phyloP scores from a whole-genome alignment of 352 stramenopile species.

The Pythium rhizo-oryzae region DNA sequence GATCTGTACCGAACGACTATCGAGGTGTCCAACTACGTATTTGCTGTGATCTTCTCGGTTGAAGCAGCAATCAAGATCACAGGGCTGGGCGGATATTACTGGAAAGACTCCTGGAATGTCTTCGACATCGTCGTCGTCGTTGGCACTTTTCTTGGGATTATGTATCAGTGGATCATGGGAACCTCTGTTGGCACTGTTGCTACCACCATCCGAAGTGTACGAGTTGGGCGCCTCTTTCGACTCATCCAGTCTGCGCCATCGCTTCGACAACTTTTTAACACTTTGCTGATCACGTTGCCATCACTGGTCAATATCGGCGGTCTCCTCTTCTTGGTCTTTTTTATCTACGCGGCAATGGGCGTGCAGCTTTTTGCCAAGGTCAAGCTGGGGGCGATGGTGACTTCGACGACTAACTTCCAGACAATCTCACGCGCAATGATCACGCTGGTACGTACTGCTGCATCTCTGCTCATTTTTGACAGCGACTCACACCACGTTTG shows the following conservation, averaged over 20 bases:
- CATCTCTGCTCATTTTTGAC: too few relatives aligned
- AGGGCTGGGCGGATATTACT: slow-evolving; percentile 80
- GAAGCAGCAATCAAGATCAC: slow-evolving; percentile 88
- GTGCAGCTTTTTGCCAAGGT: slow-evolving; percentile 91
- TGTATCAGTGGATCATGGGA: slow-evolving; percentile 49
- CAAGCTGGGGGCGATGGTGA: slow-evolving; percentile 64
- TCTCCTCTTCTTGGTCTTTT: slow-evolving; percentile 90
- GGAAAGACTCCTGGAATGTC: slow-evolving; percentile 76
- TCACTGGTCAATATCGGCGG: slow-evolving; percentile 85
- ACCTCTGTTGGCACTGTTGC: slow-evolving; percentile 54
- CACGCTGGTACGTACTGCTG: slow-evolving; percentile 37
- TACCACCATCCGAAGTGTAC: slow-evolving; percentile 79
- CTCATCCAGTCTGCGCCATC: slow-evolving; percentile 74
- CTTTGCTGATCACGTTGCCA: slow-evolving; percentile 82
- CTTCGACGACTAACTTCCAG: slow-evolving; percentile 81
- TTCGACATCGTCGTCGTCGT: slow-evolving; percentile 82
- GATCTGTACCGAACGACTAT: slow-evolving; percentile 61
- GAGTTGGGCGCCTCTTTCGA: slow-evolving; percentile 75
- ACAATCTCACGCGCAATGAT: background rate
- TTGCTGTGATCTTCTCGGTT: slow-evolving; percentile 80
- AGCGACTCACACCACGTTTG: too few relatives aligned
- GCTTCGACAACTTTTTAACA: slow-evolving; percentile 88
- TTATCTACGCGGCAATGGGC: slow-evolving; percentile 90
- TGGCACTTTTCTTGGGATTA: slow-evolving; percentile 49
- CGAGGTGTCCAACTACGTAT: slow-evolving; percentile 77